Base-by-base conservation (phyloP, 2,329 filamentous ascomycete species). In the Aspergillus sojae region DNA sequence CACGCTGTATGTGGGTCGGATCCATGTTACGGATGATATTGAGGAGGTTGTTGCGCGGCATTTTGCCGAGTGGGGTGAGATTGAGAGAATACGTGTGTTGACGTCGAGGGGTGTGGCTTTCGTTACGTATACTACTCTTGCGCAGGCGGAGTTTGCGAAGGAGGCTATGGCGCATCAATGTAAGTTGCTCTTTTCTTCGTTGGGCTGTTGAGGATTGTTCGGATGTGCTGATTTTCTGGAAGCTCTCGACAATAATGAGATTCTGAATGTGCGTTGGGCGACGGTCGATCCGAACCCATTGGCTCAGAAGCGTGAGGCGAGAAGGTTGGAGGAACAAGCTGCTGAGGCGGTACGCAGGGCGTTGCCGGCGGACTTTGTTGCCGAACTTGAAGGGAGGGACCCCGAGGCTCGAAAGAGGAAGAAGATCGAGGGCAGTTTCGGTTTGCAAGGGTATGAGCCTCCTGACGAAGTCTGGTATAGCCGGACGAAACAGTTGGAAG, bases 211-310 rank as follows among this genome's bases (percentile, higher is more conserved):
- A n/a, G 45, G 7, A 9, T 30, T 21, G 28, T n/a, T 26, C 19
- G 12, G 28, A 3, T 52, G 28, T 32, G 19, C 48, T 52, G 16
- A 52, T 32, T 30, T 1, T n/a, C 30, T 32, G 16, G 10, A n/a
- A 52, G 48, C 89, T 0, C 83, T 99, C 32, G 95, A 99, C 72
- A 91, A 98, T 77, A 90, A 88, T 66, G 95, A 99, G 79, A 89
- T 97, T 26, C 82, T 99, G 30, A 99, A 99, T 77, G 94, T 99
- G 55, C 86, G 96, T 67, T 99, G 95, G 95, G 95, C 95, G 48
- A 99, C 95, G 0, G 91, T 93, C 7, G 95, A 99, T 75, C 95
- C 95, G 1, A 99, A 99, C 70, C 95, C 95, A 0, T 89, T 95
- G 83, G 93, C 94, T 2, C 93, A 97, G 77, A 96, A 96, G 67